Evolutionary conservation across 2,329 filamentous ascomycete species (phyloP).

Genomic region (Trichoderma sp.): DNA sequence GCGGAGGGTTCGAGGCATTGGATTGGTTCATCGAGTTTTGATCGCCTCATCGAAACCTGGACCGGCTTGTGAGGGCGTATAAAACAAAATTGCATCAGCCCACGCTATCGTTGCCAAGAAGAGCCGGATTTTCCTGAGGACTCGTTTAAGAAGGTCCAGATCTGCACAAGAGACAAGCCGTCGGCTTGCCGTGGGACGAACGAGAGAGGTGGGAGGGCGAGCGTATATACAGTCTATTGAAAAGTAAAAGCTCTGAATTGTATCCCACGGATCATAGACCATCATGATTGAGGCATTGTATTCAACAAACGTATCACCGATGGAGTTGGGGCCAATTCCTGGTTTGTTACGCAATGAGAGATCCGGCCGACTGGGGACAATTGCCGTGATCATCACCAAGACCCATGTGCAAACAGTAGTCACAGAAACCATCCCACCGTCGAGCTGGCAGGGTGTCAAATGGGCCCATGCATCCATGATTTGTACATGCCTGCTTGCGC

Average conservation of each 20-base stretch:
- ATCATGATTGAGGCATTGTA: not conserved
- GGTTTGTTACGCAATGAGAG: not conserved
- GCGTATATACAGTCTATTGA: not conserved
- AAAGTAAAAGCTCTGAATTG: not conserved
- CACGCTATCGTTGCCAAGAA: conserved; percentile 17
- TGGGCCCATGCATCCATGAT: conserved; percentile 16
- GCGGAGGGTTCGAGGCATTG: not conserved
- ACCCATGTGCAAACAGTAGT: not conserved
- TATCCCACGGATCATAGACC: not conserved
- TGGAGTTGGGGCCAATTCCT: not conserved
- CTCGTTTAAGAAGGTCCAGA: conserved; percentile 12
- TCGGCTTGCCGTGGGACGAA: too few species aligned
- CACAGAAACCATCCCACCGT: conserved; percentile 10
- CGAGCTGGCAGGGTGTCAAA: conserved; percentile 11
- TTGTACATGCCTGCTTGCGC: conserved; percentile 6
- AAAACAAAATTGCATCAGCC: conserved; percentile 12
- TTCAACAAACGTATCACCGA: not conserved
- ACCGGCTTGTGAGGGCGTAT: not conserved
- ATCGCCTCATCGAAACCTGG: conserved; percentile 14
- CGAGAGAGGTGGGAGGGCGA: not conserved
- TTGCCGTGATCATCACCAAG: not conserved
- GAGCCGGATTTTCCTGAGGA: not conserved
- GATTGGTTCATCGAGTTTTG: conserved; percentile 11
- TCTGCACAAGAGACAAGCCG: not conserved
- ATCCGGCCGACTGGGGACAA: not conserved